Evolutionary conservation across 2,329 filamentous ascomycete species (phyloP), one percentile per base, ranked within the genome.

Genomic region (Penicillium corylophilum): DNA sequence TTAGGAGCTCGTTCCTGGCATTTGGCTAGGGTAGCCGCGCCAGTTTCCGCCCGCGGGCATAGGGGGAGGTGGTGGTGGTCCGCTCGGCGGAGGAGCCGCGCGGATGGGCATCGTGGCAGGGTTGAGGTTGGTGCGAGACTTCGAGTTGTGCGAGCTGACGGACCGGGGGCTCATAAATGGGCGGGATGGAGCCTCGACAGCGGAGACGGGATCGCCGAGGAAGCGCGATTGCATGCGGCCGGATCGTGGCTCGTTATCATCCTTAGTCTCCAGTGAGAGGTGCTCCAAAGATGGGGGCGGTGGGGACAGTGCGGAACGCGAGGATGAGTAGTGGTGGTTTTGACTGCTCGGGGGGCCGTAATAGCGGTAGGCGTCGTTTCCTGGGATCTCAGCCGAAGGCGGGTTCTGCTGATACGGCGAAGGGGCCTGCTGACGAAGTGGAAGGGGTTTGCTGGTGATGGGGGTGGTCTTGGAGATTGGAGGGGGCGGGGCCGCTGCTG

Each of bases 31-130:
- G 26, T 64, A 63, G n/a, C 58, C 61, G 40, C 63, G 59, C 63
- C 64, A 67, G 26, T 54, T 61, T 28, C 59, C 61, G 41, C 62
- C 61, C 7, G 61, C 56, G 8, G 66, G 60, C 26, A 66, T 59
- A 2, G 74, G 83, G n/a, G 83, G 79, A 18, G 85, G 79, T 44
- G 83, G 83, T 28, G 86, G 74, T 8, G 81, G 77, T 10, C 81
- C 82, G 8, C 76, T 80, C 3, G 80, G 79, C 6, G 73, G 71
- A 35, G 85, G 83, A 26, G 80, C 84, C 40, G 82, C 78, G 42
- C 87, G 82, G 51, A 88, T 80, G 1, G 87, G 85, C 44, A 90
- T 74, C 31, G 79, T 81, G 49, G 87, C 86, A 2, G 81, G 82
- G 45, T 71, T 67, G 41, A 73, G 54, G 23, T 63, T 70, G 46